Evolutionary conservation across 257 asterid species (phyloP).

Genomic region (Solanum commersonii): DNA sequence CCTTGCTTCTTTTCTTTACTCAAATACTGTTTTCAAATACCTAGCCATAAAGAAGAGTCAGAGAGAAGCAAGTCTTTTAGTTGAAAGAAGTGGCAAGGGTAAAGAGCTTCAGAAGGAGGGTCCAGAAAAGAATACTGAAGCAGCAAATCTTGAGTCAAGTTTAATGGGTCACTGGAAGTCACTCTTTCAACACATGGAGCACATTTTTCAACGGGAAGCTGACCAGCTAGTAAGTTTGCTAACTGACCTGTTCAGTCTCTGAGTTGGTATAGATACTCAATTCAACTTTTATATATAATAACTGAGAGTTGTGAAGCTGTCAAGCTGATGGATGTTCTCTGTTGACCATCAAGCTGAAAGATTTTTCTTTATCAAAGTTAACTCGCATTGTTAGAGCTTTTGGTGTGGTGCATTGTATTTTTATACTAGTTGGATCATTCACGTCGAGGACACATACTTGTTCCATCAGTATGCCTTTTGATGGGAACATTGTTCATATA

Average conservation of each 20-base stretch:
- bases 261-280: not conserved
- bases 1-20: not conserved
- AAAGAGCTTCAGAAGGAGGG: constrained; percentile 24
- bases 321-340: not conserved
- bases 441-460: not conserved
- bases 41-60: constrained; percentile 60
- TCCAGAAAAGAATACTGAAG: constrained; percentile 14
- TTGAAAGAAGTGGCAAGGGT: constrained; percentile 46
- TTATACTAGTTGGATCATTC: not conserved
- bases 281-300: not conserved
- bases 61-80: constrained; percentile 68
- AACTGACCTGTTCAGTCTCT: not conserved
- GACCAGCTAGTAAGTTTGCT: constrained; percentile 56
- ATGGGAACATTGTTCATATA: not conserved
- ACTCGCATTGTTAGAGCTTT: not conserved
- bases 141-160: constrained; percentile 37
- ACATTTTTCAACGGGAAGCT: constrained; percentile 40
- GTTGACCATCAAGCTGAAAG: not conserved
- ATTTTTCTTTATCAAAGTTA: not conserved
- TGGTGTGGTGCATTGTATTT: not conserved
- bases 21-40: not conserved
- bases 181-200: constrained; percentile 59
- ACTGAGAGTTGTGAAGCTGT: not conserved
- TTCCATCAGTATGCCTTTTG: not conserved
- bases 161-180: constrained; percentile 66